phyloP scores from a whole-genome alignment of 441 rosid species.

The Aquilaria agallochum region DNA sequence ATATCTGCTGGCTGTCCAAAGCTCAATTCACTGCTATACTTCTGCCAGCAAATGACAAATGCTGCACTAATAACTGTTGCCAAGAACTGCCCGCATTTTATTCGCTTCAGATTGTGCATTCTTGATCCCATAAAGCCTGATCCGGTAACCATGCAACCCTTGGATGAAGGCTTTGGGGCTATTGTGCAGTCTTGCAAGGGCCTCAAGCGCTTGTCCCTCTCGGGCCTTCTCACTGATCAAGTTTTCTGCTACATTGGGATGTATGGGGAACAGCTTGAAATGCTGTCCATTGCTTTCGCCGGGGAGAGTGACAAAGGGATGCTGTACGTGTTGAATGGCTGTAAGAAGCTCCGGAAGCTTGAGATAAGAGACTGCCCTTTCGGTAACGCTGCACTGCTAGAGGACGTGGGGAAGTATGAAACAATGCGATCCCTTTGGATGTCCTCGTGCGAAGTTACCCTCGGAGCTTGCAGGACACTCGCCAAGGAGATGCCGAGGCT shows the following conservation, averaged over 20 bases:
- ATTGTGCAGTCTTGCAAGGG: slow-evolving; percentile 75
- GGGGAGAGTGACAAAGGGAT: slow-evolving; percentile 81
- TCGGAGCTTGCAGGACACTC: slow-evolving; percentile 73
- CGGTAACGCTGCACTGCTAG: slow-evolving; percentile 73
- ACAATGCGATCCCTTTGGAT: slow-evolving; percentile 99
- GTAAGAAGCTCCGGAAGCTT: slow-evolving; percentile 79
- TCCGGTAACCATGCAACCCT: slow-evolving; percentile 56
- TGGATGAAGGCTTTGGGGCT: slow-evolving; percentile 97
- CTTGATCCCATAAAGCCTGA: slow-evolving; percentile 82
- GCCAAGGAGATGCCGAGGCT: slow-evolving; percentile 71
- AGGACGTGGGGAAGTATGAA: slow-evolving; percentile 85
- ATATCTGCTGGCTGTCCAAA: slow-evolving; percentile 81
- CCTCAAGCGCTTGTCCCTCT: slow-evolving; percentile 62
- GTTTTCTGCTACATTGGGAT: slow-evolving; percentile 80
- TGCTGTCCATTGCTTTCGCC: slow-evolving; percentile 94
- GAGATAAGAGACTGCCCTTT: slow-evolving; percentile 89
- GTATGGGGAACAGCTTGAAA: slow-evolving; percentile 77
- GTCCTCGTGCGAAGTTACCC: slow-evolving; percentile 89
- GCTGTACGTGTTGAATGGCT: slow-evolving; percentile 76
- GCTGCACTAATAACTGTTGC: slow-evolving; percentile 86
- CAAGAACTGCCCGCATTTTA: slow-evolving; percentile 74
- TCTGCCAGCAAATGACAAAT: slow-evolving; percentile 95
- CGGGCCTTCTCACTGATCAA: slow-evolving; percentile 76
- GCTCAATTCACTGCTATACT: slow-evolving; percentile 83
- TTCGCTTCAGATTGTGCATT: slow-evolving; percentile 75